Percentiles rank a stretch among this genome's conserved stretches.
phyloP scores from a whole-genome alignment of 352 stramenopile genomes.

The Phytophthora kernoviae region DNA sequence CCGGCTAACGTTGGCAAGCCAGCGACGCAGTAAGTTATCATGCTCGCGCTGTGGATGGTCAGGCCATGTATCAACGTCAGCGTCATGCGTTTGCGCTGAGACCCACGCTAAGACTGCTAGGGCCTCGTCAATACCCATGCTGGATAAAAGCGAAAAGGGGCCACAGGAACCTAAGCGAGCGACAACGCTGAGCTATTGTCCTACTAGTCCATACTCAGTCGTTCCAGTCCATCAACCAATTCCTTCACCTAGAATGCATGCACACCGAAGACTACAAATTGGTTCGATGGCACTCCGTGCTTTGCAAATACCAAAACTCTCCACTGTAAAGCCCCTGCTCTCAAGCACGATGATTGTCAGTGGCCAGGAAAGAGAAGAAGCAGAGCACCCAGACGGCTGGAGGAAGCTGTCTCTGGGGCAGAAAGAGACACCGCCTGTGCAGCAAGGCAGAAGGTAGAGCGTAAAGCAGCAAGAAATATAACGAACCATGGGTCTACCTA shows the following conservation, averaged over 20 bases:
- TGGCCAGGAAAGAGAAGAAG: background rate
- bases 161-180: constrained; percentile 12
- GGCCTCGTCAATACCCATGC: background rate
- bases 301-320: constrained; percentile 23
- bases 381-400: constrained; percentile 14
- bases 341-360: background rate
- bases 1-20: constrained; percentile 39
- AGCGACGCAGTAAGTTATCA: constrained; percentile 52
- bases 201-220: background rate
- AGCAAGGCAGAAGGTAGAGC: constrained; percentile 10
- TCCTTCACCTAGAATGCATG: constrained; percentile 2
- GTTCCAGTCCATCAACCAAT: constrained; percentile 7
- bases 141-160: constrained; percentile 11
- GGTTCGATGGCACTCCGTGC: constrained; percentile 26
- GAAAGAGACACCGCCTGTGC: constrained; percentile 4
- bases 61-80: constrained; percentile 56
- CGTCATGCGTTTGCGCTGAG: constrained; percentile 37
- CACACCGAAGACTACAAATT: constrained; percentile 22
- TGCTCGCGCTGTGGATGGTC: constrained; percentile 65
- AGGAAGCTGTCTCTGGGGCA: constrained; percentile 17
- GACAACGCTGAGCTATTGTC: background rate
- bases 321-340: background rate
- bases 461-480: too few relatives aligned
- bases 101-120: constrained; percentile 5
- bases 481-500: constrained; percentile 24